Evolutionary conservation across 768 basidiomycete genomes (phyloP).

Genomic region (Sistotremastrum suecicum): DNA sequence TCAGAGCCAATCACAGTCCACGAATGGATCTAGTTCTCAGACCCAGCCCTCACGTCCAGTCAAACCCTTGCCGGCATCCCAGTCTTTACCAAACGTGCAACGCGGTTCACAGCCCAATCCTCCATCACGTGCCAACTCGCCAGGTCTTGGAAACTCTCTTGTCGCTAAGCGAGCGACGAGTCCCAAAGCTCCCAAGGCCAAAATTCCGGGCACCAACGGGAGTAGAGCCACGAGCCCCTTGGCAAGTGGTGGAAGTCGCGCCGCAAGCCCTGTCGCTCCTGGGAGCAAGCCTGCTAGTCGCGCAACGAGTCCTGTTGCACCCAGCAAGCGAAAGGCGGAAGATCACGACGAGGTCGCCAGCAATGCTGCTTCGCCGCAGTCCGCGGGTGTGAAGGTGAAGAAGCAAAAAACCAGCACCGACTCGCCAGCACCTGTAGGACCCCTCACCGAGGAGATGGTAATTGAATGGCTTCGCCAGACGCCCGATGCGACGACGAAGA

Average conservation of each 20-base stretch:
- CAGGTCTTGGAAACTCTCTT: conserved; percentile 46
- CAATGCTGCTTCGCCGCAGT: not conserved
- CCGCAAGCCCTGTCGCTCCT: conserved; percentile 30
- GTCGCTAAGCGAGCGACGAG: conserved; percentile 79
- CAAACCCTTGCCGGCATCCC: conserved; percentile 30
- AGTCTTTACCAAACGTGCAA: conserved; percentile 19
- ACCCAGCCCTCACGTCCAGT: conserved; percentile 28
- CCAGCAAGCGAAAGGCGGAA: conserved; percentile 47
- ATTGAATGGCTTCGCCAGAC: conserved; percentile 57
- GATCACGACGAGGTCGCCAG: conserved; percentile 18
- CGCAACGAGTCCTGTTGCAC: conserved; percentile 15
- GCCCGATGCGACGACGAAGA: conserved; percentile 57
- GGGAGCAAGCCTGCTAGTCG: conserved; percentile 33
- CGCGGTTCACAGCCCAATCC: conserved; percentile 12
- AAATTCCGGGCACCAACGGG: conserved; percentile 20
- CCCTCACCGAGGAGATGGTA: conserved; percentile 50
- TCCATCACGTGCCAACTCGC: conserved; percentile 18
- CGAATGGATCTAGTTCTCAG: conserved; percentile 30
- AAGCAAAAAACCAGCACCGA: conserved; percentile 32
- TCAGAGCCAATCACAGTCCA: conserved; percentile 26
- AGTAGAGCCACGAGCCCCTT: conserved; percentile 52
- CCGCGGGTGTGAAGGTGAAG: conserved; percentile 29
- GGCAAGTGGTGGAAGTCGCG: conserved; percentile 26
- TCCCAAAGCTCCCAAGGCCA: conserved; percentile 54
- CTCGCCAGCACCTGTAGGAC: conserved; percentile 31